Percentiles rank a stretch among this genome's conserved stretches.
Evolutionary conservation across 2,329 filamentous ascomycete species (phyloP).

Genomic region (Fusarium ramigenum): DNA sequence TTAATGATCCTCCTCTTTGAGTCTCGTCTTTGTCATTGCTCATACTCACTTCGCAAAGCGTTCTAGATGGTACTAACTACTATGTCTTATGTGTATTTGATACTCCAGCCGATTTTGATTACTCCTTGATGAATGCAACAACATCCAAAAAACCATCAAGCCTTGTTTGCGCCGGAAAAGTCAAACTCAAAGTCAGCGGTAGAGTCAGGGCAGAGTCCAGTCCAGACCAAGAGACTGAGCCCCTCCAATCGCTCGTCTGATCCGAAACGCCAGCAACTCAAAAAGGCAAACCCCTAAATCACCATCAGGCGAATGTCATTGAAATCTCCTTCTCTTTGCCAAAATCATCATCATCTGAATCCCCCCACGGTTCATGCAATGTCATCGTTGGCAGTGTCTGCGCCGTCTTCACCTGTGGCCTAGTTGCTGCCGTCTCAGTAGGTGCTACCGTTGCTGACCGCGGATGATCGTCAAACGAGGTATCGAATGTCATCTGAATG

Average conservation of each 20-base stretch:
- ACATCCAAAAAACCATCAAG: slow-evolving; percentile 25
- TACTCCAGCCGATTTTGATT: slow-evolving; percentile 18
- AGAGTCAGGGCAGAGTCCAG: background rate
- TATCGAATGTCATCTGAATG: slow-evolving; percentile 78
- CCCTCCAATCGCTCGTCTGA: background rate
- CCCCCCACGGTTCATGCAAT: slow-evolving; percentile 74
- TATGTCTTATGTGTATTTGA: slow-evolving; percentile 16
- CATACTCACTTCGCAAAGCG: slow-evolving; percentile 11
- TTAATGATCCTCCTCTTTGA: background rate
- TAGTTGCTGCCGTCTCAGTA: slow-evolving; percentile 44
- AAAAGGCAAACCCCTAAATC: slow-evolving; percentile 10
- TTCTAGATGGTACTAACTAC: slow-evolving; percentile 21
- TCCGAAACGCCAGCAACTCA: slow-evolving; percentile 24
- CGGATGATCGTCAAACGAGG: slow-evolving; percentile 59
- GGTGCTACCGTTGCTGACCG: slow-evolving; percentile 39
- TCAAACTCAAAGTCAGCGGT: slow-evolving; percentile 1
- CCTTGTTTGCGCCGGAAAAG: slow-evolving; percentile 3
- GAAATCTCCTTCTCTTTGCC: slow-evolving; percentile 78
- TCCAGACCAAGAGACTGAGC: background rate
- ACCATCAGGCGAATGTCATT: slow-evolving; percentile 78
- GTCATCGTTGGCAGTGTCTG: slow-evolving; percentile 62
- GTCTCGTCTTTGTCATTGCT: slow-evolving; percentile 14
- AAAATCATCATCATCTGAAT: slow-evolving; percentile 73
- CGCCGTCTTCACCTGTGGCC: slow-evolving; percentile 49
- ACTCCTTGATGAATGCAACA: slow-evolving; percentile 26